Percentiles rank a stretch among this genome's conserved stretches.
These are phyloP conservation scores for Astrothelium macrocarpum DNA, from an alignment of 495 filamentous ascomycete genomes.

Conservation along the genomic window DNA sequence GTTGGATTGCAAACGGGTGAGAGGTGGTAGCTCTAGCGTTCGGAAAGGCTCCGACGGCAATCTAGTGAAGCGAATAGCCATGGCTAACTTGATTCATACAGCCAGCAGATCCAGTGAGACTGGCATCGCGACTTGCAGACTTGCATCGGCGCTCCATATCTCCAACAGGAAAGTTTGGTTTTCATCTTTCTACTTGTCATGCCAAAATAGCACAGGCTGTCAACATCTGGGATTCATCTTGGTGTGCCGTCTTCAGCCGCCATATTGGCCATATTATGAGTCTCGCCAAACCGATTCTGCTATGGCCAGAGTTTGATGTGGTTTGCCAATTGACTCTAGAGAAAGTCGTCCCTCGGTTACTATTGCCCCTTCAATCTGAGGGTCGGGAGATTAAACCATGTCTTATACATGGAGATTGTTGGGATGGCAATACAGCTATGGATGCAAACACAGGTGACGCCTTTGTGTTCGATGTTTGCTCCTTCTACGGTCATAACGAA, in stretches of 20 bases:
- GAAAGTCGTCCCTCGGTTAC: slow-evolving; percentile 15
- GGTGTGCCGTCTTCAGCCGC: slow-evolving; percentile 12
- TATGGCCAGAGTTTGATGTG: slow-evolving; percentile 6
- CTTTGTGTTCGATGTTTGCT: slow-evolving; percentile 10
- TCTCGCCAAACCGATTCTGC: background rate
- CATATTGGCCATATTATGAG: slow-evolving; percentile 10
- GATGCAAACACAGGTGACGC: slow-evolving; percentile 9
- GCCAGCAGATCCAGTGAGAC: slow-evolving; percentile 12
- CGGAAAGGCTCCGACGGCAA: background rate
- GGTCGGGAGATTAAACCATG: slow-evolving; percentile 12
- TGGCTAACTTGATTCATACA: background rate
- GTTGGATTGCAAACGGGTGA: slow-evolving; percentile 2
- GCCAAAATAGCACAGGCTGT: slow-evolving; percentile 12
- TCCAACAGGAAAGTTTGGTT: slow-evolving; percentile 14
- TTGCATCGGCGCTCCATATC: slow-evolving; percentile 11
- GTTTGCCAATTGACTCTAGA: background rate
- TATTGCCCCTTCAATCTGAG: slow-evolving; percentile 11
- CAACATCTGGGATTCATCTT: slow-evolving; percentile 8
- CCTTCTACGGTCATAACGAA: slow-evolving; percentile 16
- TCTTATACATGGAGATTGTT: slow-evolving; percentile 15
- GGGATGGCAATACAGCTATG: slow-evolving; percentile 12
- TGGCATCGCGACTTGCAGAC: slow-evolving; percentile 5
- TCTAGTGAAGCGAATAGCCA: background rate
- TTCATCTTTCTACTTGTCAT: slow-evolving; percentile 14
- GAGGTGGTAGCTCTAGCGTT: background rate